Evolutionary conservation across 768 basidiomycete species (phyloP).

Genomic region (Suillus clintonianus): DNA sequence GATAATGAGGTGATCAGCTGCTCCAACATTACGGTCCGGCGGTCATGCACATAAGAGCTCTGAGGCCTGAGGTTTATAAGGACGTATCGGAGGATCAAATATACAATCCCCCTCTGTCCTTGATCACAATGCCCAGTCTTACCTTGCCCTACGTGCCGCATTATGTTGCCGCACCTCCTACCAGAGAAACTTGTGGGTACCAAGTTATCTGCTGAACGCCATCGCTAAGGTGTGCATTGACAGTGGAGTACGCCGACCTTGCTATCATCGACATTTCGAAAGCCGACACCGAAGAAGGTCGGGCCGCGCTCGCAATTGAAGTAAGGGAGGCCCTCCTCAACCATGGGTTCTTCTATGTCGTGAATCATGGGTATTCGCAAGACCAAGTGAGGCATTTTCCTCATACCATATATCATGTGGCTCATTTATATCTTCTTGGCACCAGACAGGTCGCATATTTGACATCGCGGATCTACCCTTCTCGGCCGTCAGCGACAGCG

Average conservation of each 20-base stretch:
- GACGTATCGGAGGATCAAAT: background rate
- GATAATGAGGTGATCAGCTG: background rate
- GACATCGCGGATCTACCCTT: conserved; percentile 52
- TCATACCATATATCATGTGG: background rate
- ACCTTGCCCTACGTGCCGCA: conserved; percentile 37
- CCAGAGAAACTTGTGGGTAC: conserved; percentile 36
- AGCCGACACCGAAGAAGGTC: conserved; percentile 38
- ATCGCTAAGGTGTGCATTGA: conserved; percentile 23
- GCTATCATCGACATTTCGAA: conserved; percentile 53
- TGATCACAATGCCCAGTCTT: conserved; percentile 31
- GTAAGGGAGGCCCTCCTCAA: conserved; percentile 48
- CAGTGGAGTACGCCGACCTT: conserved; percentile 53
- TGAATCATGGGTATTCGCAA: conserved; percentile 40
- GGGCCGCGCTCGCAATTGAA: conserved; percentile 38
- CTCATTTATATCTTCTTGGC: background rate
- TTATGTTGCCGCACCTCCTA: conserved; percentile 37
- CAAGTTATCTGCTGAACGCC: background rate
- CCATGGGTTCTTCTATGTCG: conserved; percentile 45
- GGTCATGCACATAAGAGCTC: background rate
- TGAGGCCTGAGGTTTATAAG: background rate
- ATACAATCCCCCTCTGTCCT: background rate
- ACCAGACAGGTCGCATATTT: conserved; percentile 47
- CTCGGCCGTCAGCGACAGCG: conserved; percentile 38
- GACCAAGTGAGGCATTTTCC: conserved; percentile 29
- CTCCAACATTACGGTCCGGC: background rate